Evolutionary conservation across 257 asterid genomes (phyloP), one percentile per base, ranked within the genome.

Genomic region (Eucommia ulmoides): DNA sequence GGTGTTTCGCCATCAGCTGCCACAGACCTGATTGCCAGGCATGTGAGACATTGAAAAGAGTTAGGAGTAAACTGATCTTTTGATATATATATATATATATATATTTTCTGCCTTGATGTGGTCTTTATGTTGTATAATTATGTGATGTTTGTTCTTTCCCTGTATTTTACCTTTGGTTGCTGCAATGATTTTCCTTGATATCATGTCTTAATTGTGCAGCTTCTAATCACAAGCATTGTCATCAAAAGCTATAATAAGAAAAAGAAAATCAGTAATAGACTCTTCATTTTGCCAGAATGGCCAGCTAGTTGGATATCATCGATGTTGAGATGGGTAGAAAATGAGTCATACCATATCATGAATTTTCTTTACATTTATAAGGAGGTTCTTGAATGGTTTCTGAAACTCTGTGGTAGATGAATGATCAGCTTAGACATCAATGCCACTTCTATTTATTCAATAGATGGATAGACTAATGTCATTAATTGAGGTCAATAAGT

Each of bases 1-100:
- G 98, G 98, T 51, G 96, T 89, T 62, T 89, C 98, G 22, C 98
- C 98, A 23, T 77, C 98, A 60, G 94, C 98, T 60, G 98, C 98
- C 58, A 89, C 94, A 62, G 98, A 80, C 76, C 56, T 89, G 82
- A 89, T 89, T 65, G 98, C 98, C 67, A 78, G 96, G 98, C 84
- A 67, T 60, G 78, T 56, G 11, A 45, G 61, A 72, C 20, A 50
- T 63, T n/a, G 53, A 49, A 22, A 52, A 60, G 65, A 24, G 15
- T 44, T 63, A 52, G 49, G 54, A 48, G 59, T n/a, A n/a, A 55
- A 67, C 45, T 66, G 66, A 58, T 45, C 53, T 63, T 56, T 66
- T 42, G 20, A 42, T 42, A 18, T 35, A 10, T 35, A 2, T 35
- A 9, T 35, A 35, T 29, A 29, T 35, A 10, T 4, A 15, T 35